Conservation (phyloP, 2,329 filamentous ascomycete genomes). For the Pyrenophora tritici-repentis region DNA sequence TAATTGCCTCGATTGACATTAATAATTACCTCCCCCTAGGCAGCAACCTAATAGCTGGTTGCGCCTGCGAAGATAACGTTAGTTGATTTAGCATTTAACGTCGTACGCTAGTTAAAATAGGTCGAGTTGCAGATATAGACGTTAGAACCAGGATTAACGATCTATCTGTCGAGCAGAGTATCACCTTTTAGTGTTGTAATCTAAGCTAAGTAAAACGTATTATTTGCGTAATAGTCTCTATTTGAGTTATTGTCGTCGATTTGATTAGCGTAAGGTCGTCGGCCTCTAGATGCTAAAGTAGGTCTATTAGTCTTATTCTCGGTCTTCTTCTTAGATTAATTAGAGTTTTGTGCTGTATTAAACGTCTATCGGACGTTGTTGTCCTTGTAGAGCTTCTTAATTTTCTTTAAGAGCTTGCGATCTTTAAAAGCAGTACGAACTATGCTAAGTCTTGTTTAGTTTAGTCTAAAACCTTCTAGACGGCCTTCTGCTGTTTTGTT, state of each 20-base stretch:
- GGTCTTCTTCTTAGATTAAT: too few species aligned
- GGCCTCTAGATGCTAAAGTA: too few species aligned
- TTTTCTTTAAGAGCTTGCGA: neutral
- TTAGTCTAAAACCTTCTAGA: neutral
- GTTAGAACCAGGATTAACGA: constrained; percentile 8
- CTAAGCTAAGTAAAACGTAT: neutral
- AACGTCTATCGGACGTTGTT: too few species aligned
- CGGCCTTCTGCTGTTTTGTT: neutral
- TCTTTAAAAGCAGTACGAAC: neutral
- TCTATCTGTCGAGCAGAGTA: constrained; percentile 1
- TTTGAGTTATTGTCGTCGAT: too few species aligned
- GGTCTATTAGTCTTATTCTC: too few species aligned
- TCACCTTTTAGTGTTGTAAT: neutral
- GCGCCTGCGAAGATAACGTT: neutral
- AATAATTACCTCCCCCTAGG: constrained; percentile 2
- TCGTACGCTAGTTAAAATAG: neutral
- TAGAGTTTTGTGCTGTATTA: too few species aligned
- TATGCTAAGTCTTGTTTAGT: neutral
- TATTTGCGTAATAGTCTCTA: neutral
- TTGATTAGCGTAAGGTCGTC: too few species aligned
- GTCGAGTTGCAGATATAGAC: neutral
- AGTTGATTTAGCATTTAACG: neutral
- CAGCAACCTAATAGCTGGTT: neutral
- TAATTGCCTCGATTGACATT: neutral
- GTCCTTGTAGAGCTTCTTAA: neutral